Evolutionary conservation across 768 basidiomycete genomes (phyloP), one percentile per base, ranked within the genome.

Genomic region (Omphalotus guepiniiformis): DNA sequence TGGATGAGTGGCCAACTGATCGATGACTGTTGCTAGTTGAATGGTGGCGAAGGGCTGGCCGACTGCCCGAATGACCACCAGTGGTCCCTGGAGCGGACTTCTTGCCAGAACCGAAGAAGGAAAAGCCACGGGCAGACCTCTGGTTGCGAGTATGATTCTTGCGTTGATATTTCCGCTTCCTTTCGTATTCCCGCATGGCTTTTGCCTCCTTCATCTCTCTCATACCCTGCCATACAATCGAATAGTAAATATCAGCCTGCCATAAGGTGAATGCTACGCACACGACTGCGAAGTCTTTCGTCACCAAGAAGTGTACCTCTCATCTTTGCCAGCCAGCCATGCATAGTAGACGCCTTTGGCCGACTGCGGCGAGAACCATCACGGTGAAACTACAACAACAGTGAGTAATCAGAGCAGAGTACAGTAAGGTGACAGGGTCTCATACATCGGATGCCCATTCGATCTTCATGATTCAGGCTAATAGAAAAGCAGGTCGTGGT

Each of bases 281-380:
- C 78, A 63, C 67, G 75, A 44, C 61, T 71, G 52, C 85, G 73
- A 39, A 83, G 64, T 16, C 53, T 57, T 58, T 87, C 84, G 57
- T 85, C 71, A 28, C 83, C 84, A 26, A 73, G 58, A 26, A 88
- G 68, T 11, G 85, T 87, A 21, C 85, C 86, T 51, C 85, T 75
- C 77, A 82, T 76, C 64, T 88, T 88, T n/a, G 81, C 79, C 50
- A 88, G 68, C 84, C 85, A 88, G 26, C 86, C 86, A 54, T 88
- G 86, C 62, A 85, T 73, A 9, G 75, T 74, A 5, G 76, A 82
- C 34, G 76, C 74, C 26, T 70, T 73, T 39, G 75, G 79, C 37
- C 65, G 71, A 32, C 69, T 66, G 42, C 67, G 57, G 26, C 73
- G 71, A 43, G 66, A 62, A 36, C 72, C 73, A 59, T 76, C 74